Base-by-base conservation (phyloP, 2,329 filamentous ascomycete genomes). In the Colletotrichum musae region DNA sequence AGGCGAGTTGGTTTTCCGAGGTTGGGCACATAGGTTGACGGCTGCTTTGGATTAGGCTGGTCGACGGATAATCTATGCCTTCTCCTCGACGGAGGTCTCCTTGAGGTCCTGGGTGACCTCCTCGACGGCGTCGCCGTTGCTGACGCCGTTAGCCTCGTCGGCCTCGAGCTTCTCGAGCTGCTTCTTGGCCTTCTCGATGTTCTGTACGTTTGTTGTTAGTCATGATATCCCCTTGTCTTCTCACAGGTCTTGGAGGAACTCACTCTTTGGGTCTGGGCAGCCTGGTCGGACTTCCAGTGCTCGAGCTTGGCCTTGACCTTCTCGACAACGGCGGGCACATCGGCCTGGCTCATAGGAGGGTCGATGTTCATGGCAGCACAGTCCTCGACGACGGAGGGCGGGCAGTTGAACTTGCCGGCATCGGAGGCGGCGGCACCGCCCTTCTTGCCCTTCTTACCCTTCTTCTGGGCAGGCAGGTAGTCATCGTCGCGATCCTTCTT, bases 121-220 rank as follows among this genome's bases (percentile, higher is more conserved):
- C 48, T 87, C 89, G 61, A 89, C 86, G 65, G 84, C 83, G 72
- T 86, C 84, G 70, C 80, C 85, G 77, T 84, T 84, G 73, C 79
- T 82, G 72, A 82, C 82, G 72, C 86, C 86, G 71, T 81, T 84
- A 62, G 84, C 81, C 76, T 89, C 88, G 72, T 88, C 85, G 64
- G 91, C 90, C 79, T 98, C 95, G 64, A 98, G 89, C 74, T 91
- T 91, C 79, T 95, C 94, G 72, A 99, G 97, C 82, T 98, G 94
- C 82, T 95, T 95, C 86, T 97, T 93, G 71, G 96, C 96, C 83
- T 98, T 97, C 72, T 94, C 93, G 71, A 98, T 92, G 87, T 99
- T 99, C 96, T 98, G 77, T 32, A 48, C 47, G 7, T 4, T 36
- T 7, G 70, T 83, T 77, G 32, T 36, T 36, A 36, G 32, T 4